Evolutionary conservation across 1,139 yeast species (phyloP).

Genomic region (Sugiyamaella pinicola): DNA sequence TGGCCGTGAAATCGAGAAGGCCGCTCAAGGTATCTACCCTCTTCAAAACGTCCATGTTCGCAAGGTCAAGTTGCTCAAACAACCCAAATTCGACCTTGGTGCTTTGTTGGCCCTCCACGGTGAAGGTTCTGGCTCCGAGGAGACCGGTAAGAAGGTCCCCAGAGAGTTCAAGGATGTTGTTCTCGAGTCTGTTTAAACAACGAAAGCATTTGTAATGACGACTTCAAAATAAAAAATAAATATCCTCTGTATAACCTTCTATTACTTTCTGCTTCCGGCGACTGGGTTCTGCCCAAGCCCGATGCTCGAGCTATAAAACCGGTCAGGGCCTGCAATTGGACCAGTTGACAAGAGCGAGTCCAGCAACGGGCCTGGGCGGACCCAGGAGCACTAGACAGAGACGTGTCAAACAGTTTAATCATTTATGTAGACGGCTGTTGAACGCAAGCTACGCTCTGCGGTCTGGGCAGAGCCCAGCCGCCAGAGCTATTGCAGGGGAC

Average conservation of each 20-base stretch:
- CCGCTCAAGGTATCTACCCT: conserved; percentile 82
- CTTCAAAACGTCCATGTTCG: conserved; percentile 90
- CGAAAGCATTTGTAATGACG: conserved; percentile 17
- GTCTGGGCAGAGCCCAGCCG: too few species aligned
- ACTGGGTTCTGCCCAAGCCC: too few species aligned
- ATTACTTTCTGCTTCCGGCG: too few species aligned
- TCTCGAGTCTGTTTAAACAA: conserved; percentile 72
- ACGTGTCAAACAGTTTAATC: too few species aligned
- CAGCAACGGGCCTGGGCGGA: too few species aligned
- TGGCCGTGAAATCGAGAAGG: conserved; percentile 88
- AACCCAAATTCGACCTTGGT: conserved; percentile 90
- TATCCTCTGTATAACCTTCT: conserved; percentile 8
- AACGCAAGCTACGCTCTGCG: too few species aligned
- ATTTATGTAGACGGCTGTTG: too few species aligned
- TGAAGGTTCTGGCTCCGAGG: conserved; percentile 74
- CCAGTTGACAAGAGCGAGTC: too few species aligned
- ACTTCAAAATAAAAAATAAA: conserved; percentile 14
- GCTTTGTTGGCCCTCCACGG: conserved; percentile 88
- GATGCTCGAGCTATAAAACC: too few species aligned
- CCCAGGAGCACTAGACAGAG: too few species aligned
- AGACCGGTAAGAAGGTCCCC: conserved; percentile 88
- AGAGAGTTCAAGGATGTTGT: conserved; percentile 89
- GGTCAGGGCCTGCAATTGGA: too few species aligned
- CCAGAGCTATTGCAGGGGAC: not conserved
- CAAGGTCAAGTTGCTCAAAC: conserved; percentile 88